These are phyloP conservation scores for Albugo laibachii DNA, from an alignment of 352 stramenopile genomes.

Conservation along the genomic window DNA sequence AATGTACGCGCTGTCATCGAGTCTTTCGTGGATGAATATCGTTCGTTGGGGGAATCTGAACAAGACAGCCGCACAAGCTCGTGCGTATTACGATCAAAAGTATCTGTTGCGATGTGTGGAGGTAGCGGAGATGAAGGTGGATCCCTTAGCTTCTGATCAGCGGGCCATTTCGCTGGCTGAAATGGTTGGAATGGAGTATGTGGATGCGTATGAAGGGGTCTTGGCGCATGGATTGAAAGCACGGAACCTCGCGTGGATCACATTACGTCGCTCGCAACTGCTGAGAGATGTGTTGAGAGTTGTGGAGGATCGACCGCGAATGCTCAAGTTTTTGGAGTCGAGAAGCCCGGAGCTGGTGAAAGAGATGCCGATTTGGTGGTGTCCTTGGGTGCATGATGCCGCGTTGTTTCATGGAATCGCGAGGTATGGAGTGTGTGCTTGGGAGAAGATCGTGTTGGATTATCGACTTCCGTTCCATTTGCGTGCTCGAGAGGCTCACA, in stretches of 20 bases:
- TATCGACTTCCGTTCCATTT: conserved; percentile 55
- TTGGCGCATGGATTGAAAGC: conserved; percentile 69
- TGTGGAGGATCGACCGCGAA: conserved; percentile 16
- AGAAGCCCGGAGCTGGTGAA: conserved; percentile 30
- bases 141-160: conserved; percentile 56
- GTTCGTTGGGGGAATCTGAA: conserved; percentile 66
- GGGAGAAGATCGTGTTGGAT: conserved; percentile 46
- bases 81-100: conserved; percentile 47
- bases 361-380: conserved; percentile 79
- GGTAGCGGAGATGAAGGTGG: conserved; percentile 57
- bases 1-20: conserved; percentile 24
- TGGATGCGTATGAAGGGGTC: conserved; percentile 68
- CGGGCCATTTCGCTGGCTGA: conserved; percentile 46
- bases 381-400: conserved; percentile 72
- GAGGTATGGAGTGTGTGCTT: conserved; percentile 44
- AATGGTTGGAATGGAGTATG: conserved; percentile 71
- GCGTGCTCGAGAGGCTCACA: conserved; percentile 39
- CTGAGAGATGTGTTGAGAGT: conserved; percentile 48
- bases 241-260: conserved; percentile 65
- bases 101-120: conserved; percentile 57
- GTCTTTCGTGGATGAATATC: conserved; percentile 65
- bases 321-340: conserved; percentile 35
- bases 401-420: conserved; percentile 65
- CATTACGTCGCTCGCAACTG: conserved; percentile 53
- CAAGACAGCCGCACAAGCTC: conserved; percentile 43